Evolutionary conservation across 2,329 filamentous ascomycete species (phyloP), one percentile per base, ranked within the genome.

Genomic region (Aspergillus glaucus): DNA sequence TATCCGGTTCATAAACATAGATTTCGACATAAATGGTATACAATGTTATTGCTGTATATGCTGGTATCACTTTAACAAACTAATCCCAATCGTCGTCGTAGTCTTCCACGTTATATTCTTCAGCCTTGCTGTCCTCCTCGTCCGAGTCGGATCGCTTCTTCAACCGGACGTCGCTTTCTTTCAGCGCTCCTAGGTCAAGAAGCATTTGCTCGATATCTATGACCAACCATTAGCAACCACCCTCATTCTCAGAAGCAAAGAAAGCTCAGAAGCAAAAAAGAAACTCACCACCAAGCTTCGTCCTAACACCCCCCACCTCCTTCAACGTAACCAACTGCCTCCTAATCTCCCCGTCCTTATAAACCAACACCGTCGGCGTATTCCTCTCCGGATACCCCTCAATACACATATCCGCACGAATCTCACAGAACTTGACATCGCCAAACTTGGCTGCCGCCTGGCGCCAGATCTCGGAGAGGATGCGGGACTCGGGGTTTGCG

Each of bases 381-480:
- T 98, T 98, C 49, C 81, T 80, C 62, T 97, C 93, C 1, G 93
- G 93, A 68, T 98, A 98, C 37, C 89, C 89, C 67, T 97, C 93
- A 59, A 98, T 96, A 50, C 93, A 95, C 73, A 96, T 82, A 63
- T 89, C 85, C 6, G 85, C 93, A 58, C 85, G 81, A 58, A 98
- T 97, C 73, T 97, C 88, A 68, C 92, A 97, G 71, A 98, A 98
- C 72, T 98, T 98, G 68, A 98, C 76, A 56, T 98, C 92, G 17
- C 90, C 89, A 63, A 90, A 98, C 62, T 92, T 89, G 51, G 71
- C 73, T 1, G 93, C 92, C 37, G 93, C 79, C 62, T 90, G 83
- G 32, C 85, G 79, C 91, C 92, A 98, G 17, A 96, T 76, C 63
- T 95, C 87, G 1, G 85, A 84, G 59, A 97, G 72, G 3, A 96